Percentiles rank a stretch among this genome's conserved stretches.
These are phyloP conservation scores for Mucor indicus DNA, from an alignment of 371 early-diverging fungal genomes.

Conservation along the genomic window DNA sequence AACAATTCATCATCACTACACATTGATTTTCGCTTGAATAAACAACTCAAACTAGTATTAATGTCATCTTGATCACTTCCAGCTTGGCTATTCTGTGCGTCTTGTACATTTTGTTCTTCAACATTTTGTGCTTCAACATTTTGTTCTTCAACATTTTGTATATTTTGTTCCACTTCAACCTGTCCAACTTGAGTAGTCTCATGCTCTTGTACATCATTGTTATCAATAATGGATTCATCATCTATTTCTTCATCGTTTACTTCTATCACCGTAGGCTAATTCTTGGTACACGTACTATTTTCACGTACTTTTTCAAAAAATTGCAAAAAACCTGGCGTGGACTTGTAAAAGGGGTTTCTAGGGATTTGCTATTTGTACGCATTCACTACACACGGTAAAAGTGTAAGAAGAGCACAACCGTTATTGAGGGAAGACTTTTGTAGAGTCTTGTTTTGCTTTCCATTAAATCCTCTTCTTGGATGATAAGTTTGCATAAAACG, in stretches of 20 bases:
- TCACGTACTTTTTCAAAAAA: too few relatives aligned
- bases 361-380: too few relatives aligned
- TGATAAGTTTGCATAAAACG: too few relatives aligned
- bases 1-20: neutral
- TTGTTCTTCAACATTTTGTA: neutral
- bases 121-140: neutral
- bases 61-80: neutral
- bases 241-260: neutral
- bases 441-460: too few relatives aligned
- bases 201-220: neutral
- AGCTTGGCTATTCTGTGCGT: neutral
- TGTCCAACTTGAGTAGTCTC: neutral
- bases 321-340: too few relatives aligned
- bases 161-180: slow-evolving; percentile 1
- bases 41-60: slow-evolving; percentile 1
- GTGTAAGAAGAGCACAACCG: too few relatives aligned
- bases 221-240: too few relatives aligned
- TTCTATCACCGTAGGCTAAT: slow-evolving; percentile 1
- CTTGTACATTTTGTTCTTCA: slow-evolving; percentile 1
- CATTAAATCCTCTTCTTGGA: too few relatives aligned
- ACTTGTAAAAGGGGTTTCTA: too few relatives aligned
- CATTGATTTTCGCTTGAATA: slow-evolving; percentile 1
- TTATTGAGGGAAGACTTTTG: too few relatives aligned
- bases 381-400: too few relatives aligned
- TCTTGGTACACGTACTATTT: too few relatives aligned